Percentiles rank a stretch among this genome's conserved stretches.
Conservation (phyloP, 2,329 filamentous ascomycete genomes). For the Nakataea oryzae region DNA sequence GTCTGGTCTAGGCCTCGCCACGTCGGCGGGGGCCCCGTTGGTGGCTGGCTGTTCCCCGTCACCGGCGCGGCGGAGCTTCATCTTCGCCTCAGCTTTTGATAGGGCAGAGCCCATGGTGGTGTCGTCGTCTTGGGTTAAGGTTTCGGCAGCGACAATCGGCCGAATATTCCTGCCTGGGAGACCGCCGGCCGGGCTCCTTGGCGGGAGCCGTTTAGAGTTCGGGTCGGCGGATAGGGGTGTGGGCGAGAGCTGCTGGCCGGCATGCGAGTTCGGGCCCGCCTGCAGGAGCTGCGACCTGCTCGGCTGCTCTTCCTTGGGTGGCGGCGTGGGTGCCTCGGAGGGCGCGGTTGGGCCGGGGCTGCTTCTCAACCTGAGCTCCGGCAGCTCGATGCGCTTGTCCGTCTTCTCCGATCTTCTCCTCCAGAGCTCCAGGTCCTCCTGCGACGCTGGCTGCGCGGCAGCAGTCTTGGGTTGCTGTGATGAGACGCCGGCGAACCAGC, state of each 20-base stretch:
- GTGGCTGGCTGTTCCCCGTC: not conserved
- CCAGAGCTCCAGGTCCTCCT: slow-evolving; percentile 27
- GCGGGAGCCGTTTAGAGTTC: slow-evolving; percentile 1
- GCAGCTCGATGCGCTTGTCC: slow-evolving; percentile 33
- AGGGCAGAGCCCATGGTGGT: slow-evolving; percentile 16
- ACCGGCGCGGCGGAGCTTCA: not conserved
- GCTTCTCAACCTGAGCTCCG: slow-evolving; percentile 34
- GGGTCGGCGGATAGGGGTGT: not conserved
- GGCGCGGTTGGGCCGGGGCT: slow-evolving; percentile 41
- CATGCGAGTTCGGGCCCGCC: slow-evolving; percentile 4
- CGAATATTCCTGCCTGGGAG: slow-evolving; percentile 20
- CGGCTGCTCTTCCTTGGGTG: not conserved
- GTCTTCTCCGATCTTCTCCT: slow-evolving; percentile 38
- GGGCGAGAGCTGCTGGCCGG: not conserved
- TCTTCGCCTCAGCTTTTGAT: slow-evolving; percentile 13
- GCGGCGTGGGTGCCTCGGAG: slow-evolving; percentile 10
- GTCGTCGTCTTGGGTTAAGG: slow-evolving; percentile 2
- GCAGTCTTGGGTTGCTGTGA: not conserved
- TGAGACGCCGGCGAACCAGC: not conserved
- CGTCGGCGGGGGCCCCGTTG: not conserved
- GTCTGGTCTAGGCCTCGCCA: not conserved
- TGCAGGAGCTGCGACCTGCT: slow-evolving; percentile 6
- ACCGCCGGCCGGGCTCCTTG: slow-evolving; percentile 4
- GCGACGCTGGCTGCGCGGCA: not conserved
- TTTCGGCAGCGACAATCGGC: slow-evolving; percentile 8